phyloP scores from a whole-genome alignment of 768 basidiomycete species.

The Boletus vermiculosoides region DNA sequence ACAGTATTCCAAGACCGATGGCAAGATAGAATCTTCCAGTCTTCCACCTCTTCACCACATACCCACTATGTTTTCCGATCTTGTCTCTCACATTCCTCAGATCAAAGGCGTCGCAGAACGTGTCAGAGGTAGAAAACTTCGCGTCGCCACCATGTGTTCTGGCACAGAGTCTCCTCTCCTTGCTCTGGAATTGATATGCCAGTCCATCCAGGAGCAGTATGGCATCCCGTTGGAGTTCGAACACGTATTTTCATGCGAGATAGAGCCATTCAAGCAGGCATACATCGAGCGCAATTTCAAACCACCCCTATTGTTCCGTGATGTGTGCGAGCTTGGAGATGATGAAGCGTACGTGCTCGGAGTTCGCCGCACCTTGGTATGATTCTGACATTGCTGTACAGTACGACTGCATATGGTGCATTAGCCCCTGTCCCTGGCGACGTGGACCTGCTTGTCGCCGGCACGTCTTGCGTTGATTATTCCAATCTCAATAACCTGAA shows the following conservation, averaged over 20 bases:
- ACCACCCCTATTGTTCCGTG: conserved; percentile 88
- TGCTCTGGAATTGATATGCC: conserved; percentile 81
- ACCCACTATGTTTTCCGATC: conserved; percentile 72
- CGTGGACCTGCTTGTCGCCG: conserved; percentile 87
- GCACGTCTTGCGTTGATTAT: conserved; percentile 96
- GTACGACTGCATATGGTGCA: conserved; percentile 91
- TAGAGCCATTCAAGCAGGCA: conserved; percentile 96
- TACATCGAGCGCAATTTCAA: conserved; percentile 97
- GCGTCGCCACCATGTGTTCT: conserved; percentile 96
- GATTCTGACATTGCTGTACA: conserved; percentile 30
- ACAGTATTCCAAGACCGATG: conserved; percentile 38
- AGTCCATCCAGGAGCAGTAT: conserved; percentile 68
- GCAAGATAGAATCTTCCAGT: conserved; percentile 51
- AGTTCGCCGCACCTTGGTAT: not conserved
- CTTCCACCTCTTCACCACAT: conserved; percentile 77
- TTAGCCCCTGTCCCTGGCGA: conserved; percentile 83
- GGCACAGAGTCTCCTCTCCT: conserved; percentile 94
- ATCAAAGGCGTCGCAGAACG: conserved; percentile 66
- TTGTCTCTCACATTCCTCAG: conserved; percentile 62
- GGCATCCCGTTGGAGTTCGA: conserved; percentile 67
- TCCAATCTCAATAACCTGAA: conserved; percentile 94
- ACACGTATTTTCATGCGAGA: conserved; percentile 96
- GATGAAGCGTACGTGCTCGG: conserved; percentile 66
- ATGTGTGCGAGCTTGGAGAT: conserved; percentile 87
- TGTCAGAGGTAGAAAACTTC: conserved; percentile 76